Percentiles rank a stretch among this genome's conserved stretches.
phyloP scores from a whole-genome alignment of 116 monocot species.

The Trichopus zeylanicus region DNA sequence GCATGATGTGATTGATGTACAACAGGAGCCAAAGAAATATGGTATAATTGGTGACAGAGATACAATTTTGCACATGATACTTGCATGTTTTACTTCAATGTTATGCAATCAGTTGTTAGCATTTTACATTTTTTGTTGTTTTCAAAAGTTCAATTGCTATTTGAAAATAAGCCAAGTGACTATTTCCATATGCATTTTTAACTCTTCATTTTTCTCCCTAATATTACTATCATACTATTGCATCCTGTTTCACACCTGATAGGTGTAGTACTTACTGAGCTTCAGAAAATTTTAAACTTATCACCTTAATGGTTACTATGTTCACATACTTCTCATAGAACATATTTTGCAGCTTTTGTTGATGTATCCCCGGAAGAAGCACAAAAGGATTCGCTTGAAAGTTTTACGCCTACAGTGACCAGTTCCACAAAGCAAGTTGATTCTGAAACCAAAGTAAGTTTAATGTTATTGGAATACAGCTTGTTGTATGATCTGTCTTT shows the following conservation, averaged over 20 bases:
- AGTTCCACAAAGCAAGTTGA: conserved; percentile 10
- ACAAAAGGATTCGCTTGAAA: conserved; percentile 19
- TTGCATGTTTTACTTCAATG: neutral
- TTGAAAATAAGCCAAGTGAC: too few species aligned
- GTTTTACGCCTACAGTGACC: too few species aligned
- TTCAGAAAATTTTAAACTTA: conserved; percentile 3
- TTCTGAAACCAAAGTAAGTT: conserved; percentile 29
- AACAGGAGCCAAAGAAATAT: conserved; percentile 52
- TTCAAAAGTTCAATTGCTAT: neutral
- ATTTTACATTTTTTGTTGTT: neutral
- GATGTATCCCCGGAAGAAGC: conserved; percentile 77
- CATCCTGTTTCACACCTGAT: too few species aligned
- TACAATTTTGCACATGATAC: neutral
- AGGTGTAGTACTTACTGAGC: too few species aligned
- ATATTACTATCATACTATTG: too few species aligned
- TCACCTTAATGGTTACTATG: neutral
- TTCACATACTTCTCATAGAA: neutral
- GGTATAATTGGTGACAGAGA: conserved; percentile 22
- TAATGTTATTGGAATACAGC: neutral
- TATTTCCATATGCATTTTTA: too few species aligned
- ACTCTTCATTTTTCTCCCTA: too few species aligned
- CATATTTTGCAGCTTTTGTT: conserved; percentile 59
- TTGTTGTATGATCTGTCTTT: neutral
- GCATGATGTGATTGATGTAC: conserved; percentile 5
- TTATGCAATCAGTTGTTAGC: neutral